Evolutionary conservation across 352 stramenopile genomes (phyloP), one percentile per base, ranked within the genome.

Genomic region (Phytophthora hibernalis): DNA sequence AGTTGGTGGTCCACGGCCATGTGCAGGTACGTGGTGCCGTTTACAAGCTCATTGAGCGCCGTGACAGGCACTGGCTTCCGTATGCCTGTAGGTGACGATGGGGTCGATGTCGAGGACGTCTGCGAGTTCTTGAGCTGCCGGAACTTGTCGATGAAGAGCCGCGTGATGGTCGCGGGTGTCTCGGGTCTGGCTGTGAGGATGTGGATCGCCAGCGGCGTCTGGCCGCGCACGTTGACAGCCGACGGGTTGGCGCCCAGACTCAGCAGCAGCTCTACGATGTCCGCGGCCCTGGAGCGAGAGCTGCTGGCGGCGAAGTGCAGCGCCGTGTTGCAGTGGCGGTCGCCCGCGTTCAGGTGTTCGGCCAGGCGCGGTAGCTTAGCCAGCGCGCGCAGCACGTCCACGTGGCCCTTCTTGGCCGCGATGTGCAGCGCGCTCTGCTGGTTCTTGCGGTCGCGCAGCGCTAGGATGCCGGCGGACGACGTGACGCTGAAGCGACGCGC

Each of bases 351-450:
- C 53, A 95, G 65, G 53, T 89, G 87, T 16, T 94, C 87, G 9
- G 77, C 64, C 11, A 88, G 71, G 20, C 82, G 68, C 35, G 87
- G 87, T 15, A 95, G 85, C 54, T 91, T 93, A 20, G 80, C 83
- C n/a, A 95, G 81, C 40, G 87, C 87, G 15, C 76, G 74, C 49
- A 95, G 68, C 38, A 95, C 87, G 38, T 95, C 87, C 51, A 92
- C 71, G 59, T 95, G 87, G 7, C 85, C 87, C 57, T 95, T 95
- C 37, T 90, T 90, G 45, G 85, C 87, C 0, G 87, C 87, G 35
- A 95, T 91, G 63, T 95, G 87, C 26, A 95, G 74, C 59, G 86
- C 87, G 52, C 83, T 94, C 70, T 95, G 87, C 67, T 90, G 83
- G 70, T 94, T 93, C 76, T 93, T 95, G 48, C 74, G 81, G 58